Evolutionary conservation across 495 filamentous ascomycete genomes (phyloP), one percentile per base, ranked within the genome.

Genomic region (Tuber umbilicatum): DNA sequence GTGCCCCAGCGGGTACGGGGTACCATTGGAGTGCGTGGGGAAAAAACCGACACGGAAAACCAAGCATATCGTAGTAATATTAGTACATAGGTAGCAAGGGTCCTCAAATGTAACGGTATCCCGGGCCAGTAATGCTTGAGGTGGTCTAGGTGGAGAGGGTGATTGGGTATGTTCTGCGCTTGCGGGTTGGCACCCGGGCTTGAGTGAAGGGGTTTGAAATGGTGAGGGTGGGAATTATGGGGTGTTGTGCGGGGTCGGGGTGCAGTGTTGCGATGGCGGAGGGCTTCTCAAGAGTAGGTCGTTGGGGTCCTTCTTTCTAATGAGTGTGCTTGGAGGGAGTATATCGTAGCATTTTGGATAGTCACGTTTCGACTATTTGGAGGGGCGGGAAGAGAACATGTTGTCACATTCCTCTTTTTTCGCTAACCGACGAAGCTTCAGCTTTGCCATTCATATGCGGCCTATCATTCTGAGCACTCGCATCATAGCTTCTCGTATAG

Each of bases 191-290:
- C 39, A 2, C 39, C 39, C 39, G 39, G 9, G 39, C 39, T 3
- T 9, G 41, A 42, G 41, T 42, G 67, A n/a, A n/a, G n/a, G n/a
- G 60, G n/a, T 73, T 43, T 69, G 38, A 35, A 73, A 60, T 47
- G 39, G 60, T 68, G 72, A 68, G 67, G 68, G 21, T 69, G 37
- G 69, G 10, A 64, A 12, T 50, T 47, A 19, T 73, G 72, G 72
- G 23, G 38, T 7, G 42, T 21, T 4, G 72, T 38, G 14, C 7
- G 43, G n/a, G 72, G 69, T 17, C 16, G 42, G 19, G 72, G 72
- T 31, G 39, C 64, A 14, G 60, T 50, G 21, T 23, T 0, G 45
- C 7, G 39, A 2, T 40, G 5, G 45, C n/a, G 45, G 0, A 5
- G 6, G 19, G 21, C 1, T 5, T 5, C n/a, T 23, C n/a, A 0